phyloP scores from a whole-genome alignment of 441 rosid species.

The Pelargonium fulgidum region DNA sequence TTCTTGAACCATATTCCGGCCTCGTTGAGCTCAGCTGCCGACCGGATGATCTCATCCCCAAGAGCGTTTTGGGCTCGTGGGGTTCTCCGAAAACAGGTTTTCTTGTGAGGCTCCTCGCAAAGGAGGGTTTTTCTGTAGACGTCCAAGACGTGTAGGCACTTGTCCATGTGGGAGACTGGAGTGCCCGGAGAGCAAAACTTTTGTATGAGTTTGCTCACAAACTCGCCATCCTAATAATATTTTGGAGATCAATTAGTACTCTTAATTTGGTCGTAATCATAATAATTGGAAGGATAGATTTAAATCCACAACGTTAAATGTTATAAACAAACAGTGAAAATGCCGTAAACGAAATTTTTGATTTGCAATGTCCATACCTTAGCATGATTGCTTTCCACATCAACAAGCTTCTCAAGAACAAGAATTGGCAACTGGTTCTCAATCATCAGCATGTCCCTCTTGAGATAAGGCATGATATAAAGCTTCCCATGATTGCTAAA shows the following conservation, averaged over 20 bases:
- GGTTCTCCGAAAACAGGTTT: background rate
- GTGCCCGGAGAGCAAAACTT: background rate
- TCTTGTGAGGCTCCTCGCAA: background rate
- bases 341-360: background rate
- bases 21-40: background rate
- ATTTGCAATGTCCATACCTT: background rate
- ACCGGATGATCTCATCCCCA: background rate
- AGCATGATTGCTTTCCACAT: background rate
- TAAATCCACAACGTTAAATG: no score
- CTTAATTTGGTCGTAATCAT: no score
- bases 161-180: background rate
- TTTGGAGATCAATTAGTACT: background rate
- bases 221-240: background rate
- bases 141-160: background rate
- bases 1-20: background rate
- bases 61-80: background rate
- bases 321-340: no score
- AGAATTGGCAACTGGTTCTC: conserved; percentile 5
- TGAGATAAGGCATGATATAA: background rate
- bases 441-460: conserved; percentile 5
- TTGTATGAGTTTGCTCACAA: background rate
- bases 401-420: background rate
- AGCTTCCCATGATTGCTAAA: conserved; percentile 4
- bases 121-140: background rate
- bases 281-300: no score